Evolutionary conservation across 2,329 filamentous ascomycete genomes (phyloP).

Genomic region (Penicillium glabrum): DNA sequence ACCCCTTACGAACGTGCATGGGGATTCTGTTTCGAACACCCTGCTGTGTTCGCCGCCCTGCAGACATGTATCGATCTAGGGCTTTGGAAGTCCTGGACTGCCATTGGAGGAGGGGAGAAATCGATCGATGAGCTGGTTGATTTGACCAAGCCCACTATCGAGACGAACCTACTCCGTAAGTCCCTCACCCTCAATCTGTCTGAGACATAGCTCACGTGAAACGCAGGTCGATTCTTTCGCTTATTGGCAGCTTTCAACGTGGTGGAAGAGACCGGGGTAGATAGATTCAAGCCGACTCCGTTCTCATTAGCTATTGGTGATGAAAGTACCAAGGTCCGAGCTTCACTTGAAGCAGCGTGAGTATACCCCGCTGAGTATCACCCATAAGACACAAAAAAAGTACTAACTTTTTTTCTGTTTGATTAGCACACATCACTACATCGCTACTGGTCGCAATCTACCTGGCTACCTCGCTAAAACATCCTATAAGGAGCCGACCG

Average conservation of each 20-base stretch:
- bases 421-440: constrained; percentile 30
- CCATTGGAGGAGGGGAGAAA: constrained; percentile 27
- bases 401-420: background rate
- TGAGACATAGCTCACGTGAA: background rate
- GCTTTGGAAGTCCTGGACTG: constrained; percentile 33
- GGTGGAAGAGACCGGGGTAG: constrained; percentile 30
- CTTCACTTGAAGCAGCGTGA: constrained; percentile 32
- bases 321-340: constrained; percentile 29
- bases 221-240: constrained; percentile 29
- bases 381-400: background rate
- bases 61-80: constrained; percentile 32
- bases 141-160: constrained; percentile 22
- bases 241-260: constrained; percentile 32
- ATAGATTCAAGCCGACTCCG: constrained; percentile 32
- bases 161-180: constrained; percentile 32
- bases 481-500: constrained; percentile 33
- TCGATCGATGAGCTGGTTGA: constrained; percentile 28
- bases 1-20: constrained; percentile 34
- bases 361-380: background rate
- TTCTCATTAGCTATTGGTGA: constrained; percentile 35
- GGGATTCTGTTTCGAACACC: constrained; percentile 32
- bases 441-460: constrained; percentile 30
- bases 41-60: constrained; percentile 30
- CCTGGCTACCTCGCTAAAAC: constrained; percentile 35
- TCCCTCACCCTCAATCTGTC: background rate